A percentile compares a stretch with the other conserved stretches of the same genome.
Conservation (phyloP, 2,329 filamentous ascomycete species). For the Alternaria triticimaculans region DNA sequence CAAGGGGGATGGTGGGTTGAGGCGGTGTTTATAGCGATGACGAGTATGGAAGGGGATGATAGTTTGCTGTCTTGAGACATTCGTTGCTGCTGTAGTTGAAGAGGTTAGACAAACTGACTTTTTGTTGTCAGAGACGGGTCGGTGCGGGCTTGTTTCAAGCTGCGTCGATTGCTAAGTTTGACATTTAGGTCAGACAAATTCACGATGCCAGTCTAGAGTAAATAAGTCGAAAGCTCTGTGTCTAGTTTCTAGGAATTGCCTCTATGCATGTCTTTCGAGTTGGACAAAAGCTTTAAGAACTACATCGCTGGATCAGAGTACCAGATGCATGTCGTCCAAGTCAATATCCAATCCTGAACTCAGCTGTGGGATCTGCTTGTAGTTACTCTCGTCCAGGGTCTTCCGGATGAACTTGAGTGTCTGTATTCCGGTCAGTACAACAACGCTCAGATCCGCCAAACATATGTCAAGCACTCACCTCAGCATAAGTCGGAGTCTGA, state of each 20-base stretch:
- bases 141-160: background rate
- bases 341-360: conserved; percentile 53
- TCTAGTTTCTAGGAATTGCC: background rate
- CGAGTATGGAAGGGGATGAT: rapidly evolving
- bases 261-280: too few species aligned
- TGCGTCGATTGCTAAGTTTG: background rate
- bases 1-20: background rate
- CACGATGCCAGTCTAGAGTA: rapidly evolving
- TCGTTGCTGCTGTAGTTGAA: rapidly evolving
- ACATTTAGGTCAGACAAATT: background rate
- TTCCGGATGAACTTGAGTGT: conserved; percentile 50
- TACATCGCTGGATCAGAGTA: too few species aligned
- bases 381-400: conserved; percentile 49
- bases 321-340: conserved; percentile 44
- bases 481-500: conserved; percentile 48
- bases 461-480: conserved; percentile 34
- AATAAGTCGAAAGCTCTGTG: background rate
- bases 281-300: too few species aligned
- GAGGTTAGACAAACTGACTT: background rate
- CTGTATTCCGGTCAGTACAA: conserved; percentile 18
- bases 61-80: background rate
- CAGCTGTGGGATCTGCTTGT: conserved; percentile 55
- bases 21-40: background rate
- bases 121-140: background rate
- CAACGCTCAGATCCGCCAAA: background rate